phyloP scores from a whole-genome alignment of 805 yeast species.

The Blastobotrys parvus region DNA sequence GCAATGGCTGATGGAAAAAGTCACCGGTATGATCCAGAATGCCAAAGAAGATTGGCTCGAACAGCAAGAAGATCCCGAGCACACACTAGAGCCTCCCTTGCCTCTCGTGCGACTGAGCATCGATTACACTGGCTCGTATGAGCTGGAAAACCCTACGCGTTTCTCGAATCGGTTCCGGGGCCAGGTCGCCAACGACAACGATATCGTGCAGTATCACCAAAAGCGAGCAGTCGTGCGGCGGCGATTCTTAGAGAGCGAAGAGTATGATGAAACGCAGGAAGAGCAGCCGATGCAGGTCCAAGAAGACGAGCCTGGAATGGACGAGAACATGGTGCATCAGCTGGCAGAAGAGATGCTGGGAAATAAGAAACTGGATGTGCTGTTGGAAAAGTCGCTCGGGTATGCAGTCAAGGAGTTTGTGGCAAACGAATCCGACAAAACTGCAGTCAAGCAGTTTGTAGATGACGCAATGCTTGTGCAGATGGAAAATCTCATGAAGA shows the following conservation, averaged over 20 bases:
- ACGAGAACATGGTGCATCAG: slow-evolving; percentile 46
- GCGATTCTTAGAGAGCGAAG: background rate
- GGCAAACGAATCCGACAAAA: slow-evolving; percentile 68
- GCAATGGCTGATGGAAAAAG: slow-evolving; percentile 50
- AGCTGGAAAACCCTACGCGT: slow-evolving; percentile 82
- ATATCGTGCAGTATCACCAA: slow-evolving; percentile 64
- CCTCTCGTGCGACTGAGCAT: slow-evolving; percentile 79
- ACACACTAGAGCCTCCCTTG: slow-evolving; percentile 45
- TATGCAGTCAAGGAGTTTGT: slow-evolving; percentile 66
- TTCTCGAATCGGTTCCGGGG: slow-evolving; percentile 90
- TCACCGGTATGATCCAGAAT: slow-evolving; percentile 54
- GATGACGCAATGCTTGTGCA: slow-evolving; percentile 25
- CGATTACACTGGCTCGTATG: slow-evolving; percentile 85
- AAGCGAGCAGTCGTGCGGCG: slow-evolving; percentile 29
- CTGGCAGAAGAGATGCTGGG: slow-evolving; percentile 56
- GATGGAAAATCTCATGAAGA: slow-evolving; percentile 16
- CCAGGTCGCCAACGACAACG: slow-evolving; percentile 82
- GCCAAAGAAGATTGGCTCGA: slow-evolving; percentile 46
- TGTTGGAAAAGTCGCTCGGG: slow-evolving; percentile 70
- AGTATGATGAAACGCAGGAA: background rate
- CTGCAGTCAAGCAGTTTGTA: slow-evolving; percentile 44
- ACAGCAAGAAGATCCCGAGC: slow-evolving; percentile 13
- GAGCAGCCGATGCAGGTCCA: slow-evolving; percentile 21
- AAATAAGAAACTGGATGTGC: slow-evolving; percentile 53
- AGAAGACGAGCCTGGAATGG: slow-evolving; percentile 25